Percentiles rank a stretch among this genome's conserved stretches.
Evolutionary conservation across 306 rosid species (phyloP).

Genomic region (Cyclanthera cordifolia): DNA sequence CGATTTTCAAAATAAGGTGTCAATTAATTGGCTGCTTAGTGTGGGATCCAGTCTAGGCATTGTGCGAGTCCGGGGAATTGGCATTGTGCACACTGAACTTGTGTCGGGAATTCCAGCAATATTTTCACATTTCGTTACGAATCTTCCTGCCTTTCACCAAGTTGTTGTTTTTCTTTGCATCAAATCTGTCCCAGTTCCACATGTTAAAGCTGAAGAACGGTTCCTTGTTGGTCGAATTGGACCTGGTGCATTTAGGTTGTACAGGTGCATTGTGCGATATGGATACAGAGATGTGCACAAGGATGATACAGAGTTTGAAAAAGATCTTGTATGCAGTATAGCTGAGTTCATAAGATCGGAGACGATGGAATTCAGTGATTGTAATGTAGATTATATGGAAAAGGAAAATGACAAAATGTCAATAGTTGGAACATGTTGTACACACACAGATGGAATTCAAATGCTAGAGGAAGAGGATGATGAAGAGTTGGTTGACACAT

Average conservation of each 20-base stretch:
- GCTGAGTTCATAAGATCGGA: constrained; percentile 6
- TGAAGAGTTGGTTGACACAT: not conserved
- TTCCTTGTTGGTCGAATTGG: constrained; percentile 11
- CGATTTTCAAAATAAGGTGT: constrained; percentile 11
- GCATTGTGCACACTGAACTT: constrained; percentile 13
- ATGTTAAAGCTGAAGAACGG: constrained; percentile 9
- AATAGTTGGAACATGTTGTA: constrained; percentile 11
- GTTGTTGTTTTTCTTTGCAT: constrained; percentile 13
- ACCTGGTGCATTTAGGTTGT: not conserved
- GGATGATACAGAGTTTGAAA: constrained; percentile 7
- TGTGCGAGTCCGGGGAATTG: constrained; percentile 11
- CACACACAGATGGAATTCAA: constrained; percentile 5
- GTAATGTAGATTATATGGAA: not conserved
- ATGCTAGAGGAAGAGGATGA: not conserved
- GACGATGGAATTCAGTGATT: not conserved
- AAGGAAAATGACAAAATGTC: constrained; percentile 7
- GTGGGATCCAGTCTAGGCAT: constrained; percentile 13
- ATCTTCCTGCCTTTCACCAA: constrained; percentile 14
- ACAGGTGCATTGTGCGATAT: constrained; percentile 12
- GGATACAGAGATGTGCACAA: constrained; percentile 17
- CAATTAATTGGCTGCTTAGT: constrained; percentile 13
- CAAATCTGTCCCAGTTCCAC: constrained; percentile 11
- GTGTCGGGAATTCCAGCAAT: constrained; percentile 12
- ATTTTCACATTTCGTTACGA: constrained; percentile 9
- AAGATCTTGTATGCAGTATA: constrained; percentile 4